Conservation (phyloP, 305 asterid species). For the Coffea humblotiana region DNA sequence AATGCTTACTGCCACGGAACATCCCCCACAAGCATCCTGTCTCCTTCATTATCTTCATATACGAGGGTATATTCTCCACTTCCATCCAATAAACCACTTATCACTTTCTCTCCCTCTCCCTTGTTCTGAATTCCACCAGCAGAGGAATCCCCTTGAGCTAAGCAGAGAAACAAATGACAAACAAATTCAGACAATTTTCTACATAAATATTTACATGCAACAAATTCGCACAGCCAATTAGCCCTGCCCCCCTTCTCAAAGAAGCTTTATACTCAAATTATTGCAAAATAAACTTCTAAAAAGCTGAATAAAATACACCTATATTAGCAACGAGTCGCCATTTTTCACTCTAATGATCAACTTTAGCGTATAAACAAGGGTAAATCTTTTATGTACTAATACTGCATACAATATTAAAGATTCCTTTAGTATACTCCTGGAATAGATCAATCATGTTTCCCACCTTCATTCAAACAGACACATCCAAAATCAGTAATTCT, state of each 20-base stretch:
- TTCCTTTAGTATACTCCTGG: neutral
- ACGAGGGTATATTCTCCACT: constrained; percentile 95
- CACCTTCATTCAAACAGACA: neutral
- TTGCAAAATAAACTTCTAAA: neutral
- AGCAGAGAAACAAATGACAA: constrained; percentile 17
- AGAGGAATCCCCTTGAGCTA: constrained; percentile 61
- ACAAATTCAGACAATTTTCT: neutral
- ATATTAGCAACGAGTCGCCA: neutral
- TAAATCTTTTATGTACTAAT: no score
- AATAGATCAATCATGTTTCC: constrained; percentile 10
- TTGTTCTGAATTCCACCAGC: constrained; percentile 39
- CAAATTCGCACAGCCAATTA: neutral
- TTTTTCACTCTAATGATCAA: neutral
- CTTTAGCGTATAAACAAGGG: neutral
- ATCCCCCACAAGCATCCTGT: constrained; percentile 96
- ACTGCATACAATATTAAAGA: neutral
- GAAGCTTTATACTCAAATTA: neutral
- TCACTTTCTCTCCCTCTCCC: constrained; percentile 42
- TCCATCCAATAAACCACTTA: constrained; percentile 71
- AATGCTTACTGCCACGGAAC: constrained; percentile 97
- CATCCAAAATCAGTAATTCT: neutral
- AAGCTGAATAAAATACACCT: neutral
- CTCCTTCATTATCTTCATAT: constrained; percentile 96
- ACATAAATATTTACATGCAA: neutral
- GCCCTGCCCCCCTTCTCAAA: neutral